Evolutionary conservation across 108 stramenopile genomes (phyloP).

Genomic region (Stephanodiscus triporus): DNA sequence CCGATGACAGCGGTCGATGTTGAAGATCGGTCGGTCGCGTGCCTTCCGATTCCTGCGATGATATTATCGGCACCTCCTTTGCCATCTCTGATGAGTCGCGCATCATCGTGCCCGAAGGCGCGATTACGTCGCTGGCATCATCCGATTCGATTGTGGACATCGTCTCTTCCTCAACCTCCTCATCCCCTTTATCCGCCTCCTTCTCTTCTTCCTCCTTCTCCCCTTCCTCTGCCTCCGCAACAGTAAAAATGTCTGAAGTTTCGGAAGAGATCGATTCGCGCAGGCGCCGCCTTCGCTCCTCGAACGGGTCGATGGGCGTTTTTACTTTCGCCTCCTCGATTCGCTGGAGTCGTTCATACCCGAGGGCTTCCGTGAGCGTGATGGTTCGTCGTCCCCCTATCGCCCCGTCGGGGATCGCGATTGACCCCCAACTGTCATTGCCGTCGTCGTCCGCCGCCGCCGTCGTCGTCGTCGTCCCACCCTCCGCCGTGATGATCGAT

Average conservation of each 20-base stretch:
- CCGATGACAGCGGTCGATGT: constrained; percentile 13
- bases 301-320: too few species aligned
- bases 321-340: not conserved
- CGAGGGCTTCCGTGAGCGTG: not conserved
- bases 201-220: not conserved
- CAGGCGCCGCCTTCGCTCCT: not conserved
- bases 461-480: too few species aligned
- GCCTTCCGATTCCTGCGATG: not conserved
- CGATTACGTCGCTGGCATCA: not conserved
- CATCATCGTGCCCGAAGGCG: not conserved
- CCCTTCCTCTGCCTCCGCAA: not conserved
- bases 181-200: not conserved
- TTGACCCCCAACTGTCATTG: not conserved
- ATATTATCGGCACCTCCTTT: not conserved
- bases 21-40: not conserved
- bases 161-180: not conserved
- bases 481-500: too few species aligned
- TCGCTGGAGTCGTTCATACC: too few species aligned
- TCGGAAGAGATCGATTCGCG: not conserved
- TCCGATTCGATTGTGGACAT: not conserved
- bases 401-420: not conserved
- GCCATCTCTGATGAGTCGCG: not conserved
- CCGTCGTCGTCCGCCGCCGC: not conserved
- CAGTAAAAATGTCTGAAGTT: not conserved
- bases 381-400: not conserved